These are phyloP conservation scores for Irpex sp. DNA, from an alignment of 1,284 basidiomycete species.

Conservation along the genomic window DNA sequence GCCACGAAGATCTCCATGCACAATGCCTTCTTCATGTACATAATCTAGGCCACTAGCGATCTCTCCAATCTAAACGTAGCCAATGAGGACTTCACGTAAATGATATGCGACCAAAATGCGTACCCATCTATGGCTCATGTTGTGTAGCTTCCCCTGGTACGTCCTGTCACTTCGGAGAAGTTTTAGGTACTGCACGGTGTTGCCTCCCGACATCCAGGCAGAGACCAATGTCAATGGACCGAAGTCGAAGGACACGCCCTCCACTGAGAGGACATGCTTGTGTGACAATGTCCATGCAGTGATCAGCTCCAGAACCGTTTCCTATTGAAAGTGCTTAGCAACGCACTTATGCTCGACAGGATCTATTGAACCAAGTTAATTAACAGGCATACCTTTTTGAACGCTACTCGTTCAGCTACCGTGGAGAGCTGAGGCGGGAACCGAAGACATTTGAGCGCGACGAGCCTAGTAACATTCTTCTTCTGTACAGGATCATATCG, in stretches of 20 bases:
- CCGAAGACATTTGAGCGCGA: neutral
- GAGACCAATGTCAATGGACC: neutral
- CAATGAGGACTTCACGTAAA: too few species aligned
- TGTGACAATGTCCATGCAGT: neutral
- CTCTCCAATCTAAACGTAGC: slow-evolving; percentile 1
- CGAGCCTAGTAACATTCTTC: neutral
- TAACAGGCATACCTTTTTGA: neutral
- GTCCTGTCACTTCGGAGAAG: neutral
- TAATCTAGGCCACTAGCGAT: neutral
- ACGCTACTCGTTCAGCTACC: neutral
- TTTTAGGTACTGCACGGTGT: neutral
- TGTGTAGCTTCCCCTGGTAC: neutral
- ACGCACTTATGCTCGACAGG: neutral
- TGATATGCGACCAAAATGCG: too few species aligned
- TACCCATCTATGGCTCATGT: neutral
- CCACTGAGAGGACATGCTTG: neutral
- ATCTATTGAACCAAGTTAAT: neutral
- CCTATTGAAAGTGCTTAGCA: neutral
- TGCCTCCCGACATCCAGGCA: neutral
- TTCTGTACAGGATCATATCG: neutral
- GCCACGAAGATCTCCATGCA: slow-evolving; percentile 4
- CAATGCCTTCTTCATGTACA: neutral
- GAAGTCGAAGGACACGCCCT: neutral
- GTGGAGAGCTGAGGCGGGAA: neutral
- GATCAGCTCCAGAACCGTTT: neutral